A percentile compares a stretch with the other conserved stretches of the same genome.
Conservation (phyloP, 2,329 filamentous ascomycete genomes). For the Shiraia bambusicola region DNA sequence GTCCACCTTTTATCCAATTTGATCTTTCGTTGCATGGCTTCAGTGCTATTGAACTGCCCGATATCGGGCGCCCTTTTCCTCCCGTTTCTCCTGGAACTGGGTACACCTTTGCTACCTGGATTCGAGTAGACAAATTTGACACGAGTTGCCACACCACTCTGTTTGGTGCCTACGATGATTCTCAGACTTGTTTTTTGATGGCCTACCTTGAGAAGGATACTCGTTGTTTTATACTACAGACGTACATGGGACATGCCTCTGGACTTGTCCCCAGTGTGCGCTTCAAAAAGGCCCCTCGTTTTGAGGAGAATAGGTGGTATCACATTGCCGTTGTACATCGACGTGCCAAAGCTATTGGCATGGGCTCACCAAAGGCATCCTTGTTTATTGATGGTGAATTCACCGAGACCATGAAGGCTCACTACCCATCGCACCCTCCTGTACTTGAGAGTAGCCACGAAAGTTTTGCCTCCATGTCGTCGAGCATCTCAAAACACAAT, state of each 20-base stretch:
- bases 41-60: slow-evolving; percentile 85
- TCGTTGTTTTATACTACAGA: slow-evolving; percentile 91
- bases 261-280: slow-evolving; percentile 77
- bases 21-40: slow-evolving; percentile 86
- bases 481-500: slow-evolving; percentile 59
- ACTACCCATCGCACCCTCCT: slow-evolving; percentile 78
- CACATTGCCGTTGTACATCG: slow-evolving; percentile 88
- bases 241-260: slow-evolving; percentile 75
- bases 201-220: slow-evolving; percentile 93
- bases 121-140: slow-evolving; percentile 86
- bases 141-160: slow-evolving; percentile 84
- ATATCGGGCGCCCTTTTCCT: slow-evolving; percentile 82
- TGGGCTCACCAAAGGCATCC: slow-evolving; percentile 76
- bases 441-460: slow-evolving; percentile 63
- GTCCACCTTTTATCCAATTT: slow-evolving; percentile 87
- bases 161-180: slow-evolving; percentile 90
- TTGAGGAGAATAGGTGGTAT: slow-evolving; percentile 82
- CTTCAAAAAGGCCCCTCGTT: slow-evolving; percentile 84
- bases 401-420: slow-evolving; percentile 84
- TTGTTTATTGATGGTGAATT: slow-evolving; percentile 94
- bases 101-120: slow-evolving; percentile 89
- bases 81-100: slow-evolving; percentile 71
- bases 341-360: slow-evolving; percentile 64
- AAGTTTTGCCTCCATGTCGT: slow-evolving; percentile 70
- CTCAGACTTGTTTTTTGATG: slow-evolving; percentile 89